Evolutionary conservation across 2,329 filamentous ascomycete species (phyloP), one percentile per base, ranked within the genome.

Genomic region (Lachnellula cervina): DNA sequence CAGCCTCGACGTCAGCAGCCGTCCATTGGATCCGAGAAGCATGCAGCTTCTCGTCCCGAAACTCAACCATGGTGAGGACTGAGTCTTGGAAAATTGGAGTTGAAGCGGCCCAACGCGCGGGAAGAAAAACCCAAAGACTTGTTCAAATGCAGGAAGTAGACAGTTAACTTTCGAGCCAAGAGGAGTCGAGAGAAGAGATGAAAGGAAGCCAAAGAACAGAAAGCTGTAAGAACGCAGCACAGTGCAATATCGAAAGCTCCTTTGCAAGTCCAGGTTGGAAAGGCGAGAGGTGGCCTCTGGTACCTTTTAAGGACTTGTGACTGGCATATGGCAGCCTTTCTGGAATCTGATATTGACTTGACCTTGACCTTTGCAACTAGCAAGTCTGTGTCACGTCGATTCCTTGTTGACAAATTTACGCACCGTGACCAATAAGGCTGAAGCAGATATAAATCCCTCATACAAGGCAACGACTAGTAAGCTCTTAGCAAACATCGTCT

Each of bases 21-120:
- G 45, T 61, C 61, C 63, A 69, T 23, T 67, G 62, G 40, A 69
- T 64, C 11, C 62, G 64, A 17, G 58, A 40, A 52, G 46, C 38
- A 34, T 59, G 58, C 19, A 58, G 49, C 43, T 61, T 59, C 13
- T 63, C 58, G 34, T 64, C 62, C 28, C 44, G 57, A 43, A 62
- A 62, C 16, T 64, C 59, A 16, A 58, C 58, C 64, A 68, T 67
- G 35, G 35, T 38, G 35, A 38, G 13, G 35, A 16, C 11, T 16
- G n/a, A 38, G 35, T 23, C 21, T 23, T 23, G 21, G 5, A 38
- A 38, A n/a, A 1, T 14, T 38, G 13, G 35, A 38, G 2, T 37
- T 38, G 35, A 14, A 38, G n/a, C 5, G 35, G 13, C n/a, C 9
- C 4, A n/a, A 38, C 4, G 5, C 4, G 13, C 9, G 5, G 35